A percentile compares a stretch with the other conserved stretches of the same genome.
Conservation (phyloP, 116 monocot genomes). For the Thalassia testudinum region DNA sequence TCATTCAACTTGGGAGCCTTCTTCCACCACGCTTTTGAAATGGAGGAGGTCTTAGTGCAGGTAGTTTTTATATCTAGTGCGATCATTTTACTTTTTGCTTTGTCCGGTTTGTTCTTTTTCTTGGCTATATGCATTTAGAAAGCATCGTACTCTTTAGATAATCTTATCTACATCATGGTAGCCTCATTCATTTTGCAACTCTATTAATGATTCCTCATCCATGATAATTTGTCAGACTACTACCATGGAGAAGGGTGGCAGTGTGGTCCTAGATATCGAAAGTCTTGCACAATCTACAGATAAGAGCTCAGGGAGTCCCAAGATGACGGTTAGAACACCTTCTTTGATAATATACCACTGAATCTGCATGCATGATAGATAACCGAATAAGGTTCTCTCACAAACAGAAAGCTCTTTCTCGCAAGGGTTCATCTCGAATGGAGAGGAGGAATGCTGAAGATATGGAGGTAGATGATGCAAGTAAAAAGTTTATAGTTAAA, state of each 20-base stretch:
- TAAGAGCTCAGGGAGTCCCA: conserved; percentile 68
- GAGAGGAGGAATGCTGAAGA: conserved; percentile 55
- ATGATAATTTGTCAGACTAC: conserved; percentile 7
- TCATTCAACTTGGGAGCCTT: neutral
- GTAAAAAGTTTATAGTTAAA: conserved; percentile 68
- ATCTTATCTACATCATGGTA: too few species aligned
- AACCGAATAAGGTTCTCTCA: too few species aligned
- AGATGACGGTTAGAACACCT: conserved; percentile 32
- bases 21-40: neutral
- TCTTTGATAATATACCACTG: neutral
- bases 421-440: conserved; percentile 62
- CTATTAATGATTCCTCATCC: too few species aligned
- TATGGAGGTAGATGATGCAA: conserved; percentile 49
- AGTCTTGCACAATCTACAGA: conserved; percentile 40
- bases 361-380: too few species aligned
- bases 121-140: too few species aligned
- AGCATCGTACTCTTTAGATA: too few species aligned
- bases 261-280: conserved; percentile 66
- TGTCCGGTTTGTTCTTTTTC: too few species aligned
- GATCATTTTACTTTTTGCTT: too few species aligned
- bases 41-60: conserved; percentile 3
- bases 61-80: neutral
- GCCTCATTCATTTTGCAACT: too few species aligned
- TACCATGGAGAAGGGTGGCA: conserved; percentile 30
- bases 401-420: conserved; percentile 67